Evolutionary conservation across 2,329 filamentous ascomycete species (phyloP).

Genomic region (Claviceps digitariae): DNA sequence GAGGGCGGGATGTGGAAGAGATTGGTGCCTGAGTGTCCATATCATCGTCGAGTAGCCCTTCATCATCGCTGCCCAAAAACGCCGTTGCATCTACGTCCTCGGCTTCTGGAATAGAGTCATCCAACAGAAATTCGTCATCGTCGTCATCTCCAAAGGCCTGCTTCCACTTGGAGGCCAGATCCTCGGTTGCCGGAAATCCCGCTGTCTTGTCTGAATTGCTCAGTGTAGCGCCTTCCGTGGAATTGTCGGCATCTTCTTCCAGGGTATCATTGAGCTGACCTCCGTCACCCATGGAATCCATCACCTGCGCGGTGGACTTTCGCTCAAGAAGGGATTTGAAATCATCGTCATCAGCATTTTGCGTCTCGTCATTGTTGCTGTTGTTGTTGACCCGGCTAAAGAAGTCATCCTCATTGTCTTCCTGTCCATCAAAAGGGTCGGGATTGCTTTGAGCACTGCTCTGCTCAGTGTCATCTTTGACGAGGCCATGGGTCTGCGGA

Average conservation of each 20-base stretch:
- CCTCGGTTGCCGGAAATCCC: constrained; percentile 31
- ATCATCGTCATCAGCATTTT: constrained; percentile 8
- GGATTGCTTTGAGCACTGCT: constrained; percentile 11
- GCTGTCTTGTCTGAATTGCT: constrained; percentile 5
- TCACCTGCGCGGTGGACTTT: constrained; percentile 57
- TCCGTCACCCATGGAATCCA: constrained; percentile 32
- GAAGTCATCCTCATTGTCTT: constrained; percentile 47
- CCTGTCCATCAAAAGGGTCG: constrained; percentile 31
- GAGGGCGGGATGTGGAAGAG: constrained; percentile 6
- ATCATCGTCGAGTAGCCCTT: constrained; percentile 66
- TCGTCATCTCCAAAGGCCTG: constrained; percentile 68
- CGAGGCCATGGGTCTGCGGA: constrained; percentile 17
- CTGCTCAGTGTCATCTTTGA: constrained; percentile 1
- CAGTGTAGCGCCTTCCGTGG: constrained; percentile 6
- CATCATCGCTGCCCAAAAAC: constrained; percentile 71
- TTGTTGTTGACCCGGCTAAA: constrained; percentile 38
- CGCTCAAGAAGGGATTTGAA: constrained; percentile 40
- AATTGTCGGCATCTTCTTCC: constrained; percentile 14
- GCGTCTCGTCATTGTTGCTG: constrained; percentile 18
- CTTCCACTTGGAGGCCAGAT: constrained; percentile 71
- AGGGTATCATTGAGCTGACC: constrained; percentile 18
- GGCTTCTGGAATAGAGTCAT: constrained; percentile 33
- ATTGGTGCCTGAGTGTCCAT: constrained; percentile 28
- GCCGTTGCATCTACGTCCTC: constrained; percentile 44
- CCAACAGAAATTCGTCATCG: constrained; percentile 49